These are phyloP conservation scores for Usnea hakonensis DNA, from an alignment of 495 filamentous ascomycete genomes.

Conservation along the genomic window DNA sequence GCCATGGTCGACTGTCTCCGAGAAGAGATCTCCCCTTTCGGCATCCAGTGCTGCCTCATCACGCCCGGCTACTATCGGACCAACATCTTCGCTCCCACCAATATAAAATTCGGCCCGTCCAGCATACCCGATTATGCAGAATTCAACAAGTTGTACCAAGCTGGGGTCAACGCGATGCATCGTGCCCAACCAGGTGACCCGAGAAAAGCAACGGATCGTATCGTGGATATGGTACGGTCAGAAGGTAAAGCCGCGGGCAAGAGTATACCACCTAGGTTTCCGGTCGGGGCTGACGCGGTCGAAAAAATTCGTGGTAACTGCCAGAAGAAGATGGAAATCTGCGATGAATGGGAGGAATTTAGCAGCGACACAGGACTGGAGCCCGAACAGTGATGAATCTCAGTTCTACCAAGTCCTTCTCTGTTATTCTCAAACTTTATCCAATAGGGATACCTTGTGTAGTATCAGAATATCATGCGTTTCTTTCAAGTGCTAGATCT, in stretches of 20 bases:
- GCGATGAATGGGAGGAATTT: neutral
- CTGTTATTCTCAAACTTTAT: no score
- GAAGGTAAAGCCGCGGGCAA: neutral
- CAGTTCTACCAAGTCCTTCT: no score
- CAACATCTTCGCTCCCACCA: slow-evolving; percentile 13
- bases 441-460: no score
- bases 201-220: neutral
- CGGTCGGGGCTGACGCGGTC: neutral
- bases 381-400: neutral
- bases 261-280: neutral
- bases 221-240: neutral
- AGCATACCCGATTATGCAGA: neutral
- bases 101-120: neutral
- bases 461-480: no score
- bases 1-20: slow-evolving; percentile 24
- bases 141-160: neutral
- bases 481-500: no score
- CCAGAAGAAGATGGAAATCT: neutral
- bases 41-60: slow-evolving; percentile 29
- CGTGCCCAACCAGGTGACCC: neutral
- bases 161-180: neutral
- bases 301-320: neutral
- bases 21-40: slow-evolving; percentile 26
- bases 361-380: neutral
- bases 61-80: slow-evolving; percentile 35